A percentile compares a stretch with the other conserved stretches of the same genome.
These are phyloP conservation scores for Aspergillus sp. DNA, from an alignment of 2,329 filamentous ascomycete species.

Conservation along the genomic window DNA sequence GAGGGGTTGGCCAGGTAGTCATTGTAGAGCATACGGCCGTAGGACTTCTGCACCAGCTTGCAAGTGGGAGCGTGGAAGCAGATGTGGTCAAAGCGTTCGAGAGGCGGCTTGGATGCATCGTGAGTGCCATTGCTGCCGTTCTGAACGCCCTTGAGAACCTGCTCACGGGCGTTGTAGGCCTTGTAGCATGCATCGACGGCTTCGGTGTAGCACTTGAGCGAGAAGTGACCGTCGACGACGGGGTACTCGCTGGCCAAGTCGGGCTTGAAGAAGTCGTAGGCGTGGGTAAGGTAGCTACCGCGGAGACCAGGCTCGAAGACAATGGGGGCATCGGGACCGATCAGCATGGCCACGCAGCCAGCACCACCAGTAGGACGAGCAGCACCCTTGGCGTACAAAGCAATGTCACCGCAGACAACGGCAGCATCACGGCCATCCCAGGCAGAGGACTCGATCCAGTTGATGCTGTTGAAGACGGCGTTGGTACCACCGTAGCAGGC, in stretches of 20 bases:
- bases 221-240: slow-evolving; percentile 77
- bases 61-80: slow-evolving; percentile 77
- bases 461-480: slow-evolving; percentile 71
- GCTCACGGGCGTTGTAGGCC: slow-evolving; percentile 68
- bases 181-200: slow-evolving; percentile 75
- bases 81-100: slow-evolving; percentile 79
- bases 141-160: slow-evolving; percentile 44
- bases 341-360: slow-evolving; percentile 68
- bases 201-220: slow-evolving; percentile 70
- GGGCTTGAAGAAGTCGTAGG: slow-evolving; percentile 87
- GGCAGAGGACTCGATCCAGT: slow-evolving; percentile 79
- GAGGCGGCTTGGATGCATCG: slow-evolving; percentile 48
- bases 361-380: slow-evolving; percentile 74
- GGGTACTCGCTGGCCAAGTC: slow-evolving; percentile 82
- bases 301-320: slow-evolving; percentile 71
- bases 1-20: slow-evolving; percentile 68
- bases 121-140: slow-evolving; percentile 44
- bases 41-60: slow-evolving; percentile 81
- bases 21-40: slow-evolving; percentile 75
- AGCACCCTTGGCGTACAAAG: slow-evolving; percentile 74
- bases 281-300: slow-evolving; percentile 72
- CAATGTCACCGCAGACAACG: slow-evolving; percentile 74
- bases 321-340: slow-evolving; percentile 69
- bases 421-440: slow-evolving; percentile 80
- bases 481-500: slow-evolving; percentile 84